phyloP scores from a whole-genome alignment of 768 basidiomycete species.

The Russula abietina region DNA sequence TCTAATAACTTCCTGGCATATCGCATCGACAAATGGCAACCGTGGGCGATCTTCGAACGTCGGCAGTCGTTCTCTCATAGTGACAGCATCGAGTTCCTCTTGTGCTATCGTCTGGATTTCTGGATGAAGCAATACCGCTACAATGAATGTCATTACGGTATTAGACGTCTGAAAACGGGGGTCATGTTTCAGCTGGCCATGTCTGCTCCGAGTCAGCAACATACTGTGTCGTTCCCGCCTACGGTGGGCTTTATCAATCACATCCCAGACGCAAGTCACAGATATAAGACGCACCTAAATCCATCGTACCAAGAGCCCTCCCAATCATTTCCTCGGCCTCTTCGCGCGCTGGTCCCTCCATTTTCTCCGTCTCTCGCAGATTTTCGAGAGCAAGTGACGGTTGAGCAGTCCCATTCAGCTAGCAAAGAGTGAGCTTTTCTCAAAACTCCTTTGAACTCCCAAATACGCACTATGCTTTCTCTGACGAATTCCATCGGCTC shows the following conservation, averaged over 20 bases:
- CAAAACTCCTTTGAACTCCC: not conserved
- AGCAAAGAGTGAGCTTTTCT: not conserved
- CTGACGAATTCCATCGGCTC: constrained; percentile 4
- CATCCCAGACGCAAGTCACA: too few species aligned
- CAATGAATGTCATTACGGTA: not conserved
- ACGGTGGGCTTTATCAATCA: not conserved
- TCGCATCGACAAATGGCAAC: not conserved
- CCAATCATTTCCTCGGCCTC: not conserved
- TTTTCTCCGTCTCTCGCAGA: not conserved
- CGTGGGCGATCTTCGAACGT: constrained; percentile 1
- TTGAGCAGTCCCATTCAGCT: not conserved
- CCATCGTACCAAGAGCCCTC: not conserved
- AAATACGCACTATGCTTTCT: not conserved
- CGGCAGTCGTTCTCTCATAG: constrained; percentile 1
- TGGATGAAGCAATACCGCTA: not conserved
- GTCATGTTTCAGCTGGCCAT: not conserved
- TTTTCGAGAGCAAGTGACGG: not conserved
- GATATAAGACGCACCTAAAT: not conserved
- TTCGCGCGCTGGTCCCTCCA: not conserved
- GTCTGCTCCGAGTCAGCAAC: not conserved
- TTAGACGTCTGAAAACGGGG: not conserved
- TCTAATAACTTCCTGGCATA: constrained; percentile 7
- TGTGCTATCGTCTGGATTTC: not conserved
- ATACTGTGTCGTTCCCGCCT: not conserved
- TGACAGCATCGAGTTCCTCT: not conserved